phyloP scores from a whole-genome alignment of 805 yeast genomes.

The Saccharomyces jurei region DNA sequence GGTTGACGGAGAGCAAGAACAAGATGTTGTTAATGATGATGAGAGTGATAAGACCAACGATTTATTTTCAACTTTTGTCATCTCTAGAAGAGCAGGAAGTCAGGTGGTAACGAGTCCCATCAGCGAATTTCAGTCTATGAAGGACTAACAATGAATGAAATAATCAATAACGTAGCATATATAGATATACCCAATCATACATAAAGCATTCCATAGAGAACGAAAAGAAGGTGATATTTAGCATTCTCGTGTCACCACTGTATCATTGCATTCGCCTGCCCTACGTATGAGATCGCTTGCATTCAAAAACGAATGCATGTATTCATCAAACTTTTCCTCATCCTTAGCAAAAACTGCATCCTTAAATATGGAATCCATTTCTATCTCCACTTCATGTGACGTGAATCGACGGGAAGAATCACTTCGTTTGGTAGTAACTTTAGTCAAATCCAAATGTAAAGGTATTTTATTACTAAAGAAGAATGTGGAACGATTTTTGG shows the following conservation, averaged over 20 bases:
- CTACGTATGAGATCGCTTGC: neutral
- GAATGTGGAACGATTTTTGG: neutral
- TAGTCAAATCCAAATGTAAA: neutral
- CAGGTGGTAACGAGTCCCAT: neutral
- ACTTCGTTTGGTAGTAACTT: neutral
- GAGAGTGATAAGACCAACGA: constrained; percentile 15
- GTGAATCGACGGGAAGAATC: neutral
- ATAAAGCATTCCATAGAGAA: neutral
- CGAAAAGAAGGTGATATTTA: neutral
- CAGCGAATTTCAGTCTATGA: neutral
- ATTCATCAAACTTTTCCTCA: neutral
- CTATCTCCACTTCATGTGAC: neutral
- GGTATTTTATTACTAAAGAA: neutral
- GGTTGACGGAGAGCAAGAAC: constrained; percentile 5
- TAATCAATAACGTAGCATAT: neutral
- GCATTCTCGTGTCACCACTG: neutral
- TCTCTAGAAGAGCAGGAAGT: constrained; percentile 3
- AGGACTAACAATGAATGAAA: neutral
- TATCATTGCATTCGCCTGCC: neutral
- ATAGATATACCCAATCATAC: neutral
- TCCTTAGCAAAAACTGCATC: neutral
- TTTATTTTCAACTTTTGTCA: constrained; percentile 19
- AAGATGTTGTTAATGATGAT: constrained; percentile 3
- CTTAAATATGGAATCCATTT: neutral
- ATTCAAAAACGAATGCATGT: neutral